phyloP scores from a whole-genome alignment of 2,329 filamentous ascomycete genomes.

The Geosmithia morbida region DNA sequence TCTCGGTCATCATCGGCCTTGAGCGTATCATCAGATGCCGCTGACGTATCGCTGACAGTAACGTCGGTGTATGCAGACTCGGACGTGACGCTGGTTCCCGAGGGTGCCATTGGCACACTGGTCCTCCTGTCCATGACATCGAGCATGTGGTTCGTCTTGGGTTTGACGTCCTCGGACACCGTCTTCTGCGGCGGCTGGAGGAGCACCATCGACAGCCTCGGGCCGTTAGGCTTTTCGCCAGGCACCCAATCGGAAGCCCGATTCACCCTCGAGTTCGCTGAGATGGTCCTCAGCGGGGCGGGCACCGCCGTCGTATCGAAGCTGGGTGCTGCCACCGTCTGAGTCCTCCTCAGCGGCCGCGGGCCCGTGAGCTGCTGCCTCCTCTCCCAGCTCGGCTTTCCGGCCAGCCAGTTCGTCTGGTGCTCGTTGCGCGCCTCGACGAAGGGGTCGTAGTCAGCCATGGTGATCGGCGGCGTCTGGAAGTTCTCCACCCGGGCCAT shows the following conservation, averaged over 20 bases:
- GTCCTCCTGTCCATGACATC: background rate
- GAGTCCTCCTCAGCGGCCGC: constrained; percentile 1
- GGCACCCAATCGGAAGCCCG: background rate
- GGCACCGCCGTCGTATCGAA: constrained; percentile 3
- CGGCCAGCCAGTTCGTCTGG: background rate
- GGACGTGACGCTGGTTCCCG: constrained; percentile 9
- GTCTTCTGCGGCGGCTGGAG: background rate
- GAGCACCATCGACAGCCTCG: background rate
- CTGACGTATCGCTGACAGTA: constrained; percentile 1
- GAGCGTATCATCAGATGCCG: constrained; percentile 3
- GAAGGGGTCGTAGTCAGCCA: constrained; percentile 15
- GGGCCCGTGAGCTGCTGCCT: background rate
- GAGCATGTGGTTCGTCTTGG: constrained; percentile 4
- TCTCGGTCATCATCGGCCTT: constrained; percentile 2
- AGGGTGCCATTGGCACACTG: background rate
- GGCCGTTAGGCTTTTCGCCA: background rate
- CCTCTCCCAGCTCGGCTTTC: constrained; percentile 1
- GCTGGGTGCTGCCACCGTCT: constrained; percentile 3
- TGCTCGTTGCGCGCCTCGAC: constrained; percentile 7
- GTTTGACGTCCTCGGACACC: constrained; percentile 5
- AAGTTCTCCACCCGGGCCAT: background rate
- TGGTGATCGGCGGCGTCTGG: background rate
- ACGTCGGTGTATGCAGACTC: constrained; percentile 10
- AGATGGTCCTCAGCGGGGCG: constrained; percentile 3
- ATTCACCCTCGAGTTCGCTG: background rate